These are phyloP conservation scores for Daldinia decipiens DNA, from an alignment of 495 filamentous ascomycete species.

Conservation along the genomic window DNA sequence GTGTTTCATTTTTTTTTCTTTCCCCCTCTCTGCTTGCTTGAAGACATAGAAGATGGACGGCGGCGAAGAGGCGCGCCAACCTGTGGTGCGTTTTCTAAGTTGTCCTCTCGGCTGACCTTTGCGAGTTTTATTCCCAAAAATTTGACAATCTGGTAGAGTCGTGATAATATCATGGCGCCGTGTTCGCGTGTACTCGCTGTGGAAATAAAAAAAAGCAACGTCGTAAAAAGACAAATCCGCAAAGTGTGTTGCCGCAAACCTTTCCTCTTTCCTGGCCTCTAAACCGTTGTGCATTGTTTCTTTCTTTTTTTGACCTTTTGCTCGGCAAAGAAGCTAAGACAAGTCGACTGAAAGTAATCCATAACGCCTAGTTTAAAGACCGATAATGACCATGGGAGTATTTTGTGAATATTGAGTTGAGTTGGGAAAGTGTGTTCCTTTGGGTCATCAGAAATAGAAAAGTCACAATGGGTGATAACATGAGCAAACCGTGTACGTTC, in stretches of 20 bases:
- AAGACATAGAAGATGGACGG: constrained; percentile 47
- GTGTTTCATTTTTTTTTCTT: constrained; percentile 30
- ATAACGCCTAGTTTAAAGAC: constrained; percentile 42
- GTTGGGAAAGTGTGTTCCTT: constrained; percentile 29
- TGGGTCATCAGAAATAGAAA: constrained; percentile 48
- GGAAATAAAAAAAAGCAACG: constrained; percentile 44
- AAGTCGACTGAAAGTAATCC: constrained; percentile 47
- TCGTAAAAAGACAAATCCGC: constrained; percentile 46
- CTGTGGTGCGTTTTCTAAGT: constrained; percentile 44
- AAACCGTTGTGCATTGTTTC: constrained; percentile 36
- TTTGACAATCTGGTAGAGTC: constrained; percentile 38
- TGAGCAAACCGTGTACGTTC: constrained; percentile 50
- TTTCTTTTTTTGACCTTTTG: constrained; percentile 34
- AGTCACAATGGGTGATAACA: constrained; percentile 38
- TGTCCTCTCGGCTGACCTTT: constrained; percentile 43
- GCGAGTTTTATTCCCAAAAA: constrained; percentile 31
- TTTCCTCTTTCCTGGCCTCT: constrained; percentile 37
- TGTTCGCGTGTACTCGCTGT: constrained; percentile 36
- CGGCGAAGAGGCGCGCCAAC: constrained; percentile 50
- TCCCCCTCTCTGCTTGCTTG: constrained; percentile 22
- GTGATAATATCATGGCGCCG: constrained; percentile 36
- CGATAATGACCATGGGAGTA: constrained; percentile 25
- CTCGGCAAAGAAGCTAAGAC: constrained; percentile 37
- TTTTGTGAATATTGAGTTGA: constrained; percentile 40
- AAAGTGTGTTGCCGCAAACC: constrained; percentile 41